Conservation (phyloP, 1,139 yeast species). For the Maudiozyma humilis region DNA sequence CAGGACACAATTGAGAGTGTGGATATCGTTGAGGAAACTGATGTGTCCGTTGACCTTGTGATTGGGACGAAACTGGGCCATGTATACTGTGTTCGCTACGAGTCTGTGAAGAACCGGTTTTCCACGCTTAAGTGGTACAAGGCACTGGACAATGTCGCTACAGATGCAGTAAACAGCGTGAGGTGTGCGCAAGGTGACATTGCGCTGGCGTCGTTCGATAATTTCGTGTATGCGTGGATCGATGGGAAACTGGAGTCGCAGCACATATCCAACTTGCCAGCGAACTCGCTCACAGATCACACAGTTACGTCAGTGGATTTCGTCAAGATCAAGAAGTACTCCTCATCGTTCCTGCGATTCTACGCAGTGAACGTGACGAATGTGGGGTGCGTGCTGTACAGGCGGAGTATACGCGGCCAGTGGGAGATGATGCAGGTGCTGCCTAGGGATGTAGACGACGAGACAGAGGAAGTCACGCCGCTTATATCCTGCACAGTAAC, state of each 20-base stretch:
- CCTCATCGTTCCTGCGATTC: slow-evolving; percentile 9
- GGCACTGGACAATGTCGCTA: neutral
- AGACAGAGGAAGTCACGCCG: slow-evolving; percentile 10
- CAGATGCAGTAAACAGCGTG: slow-evolving; percentile 9
- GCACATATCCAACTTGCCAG: neutral
- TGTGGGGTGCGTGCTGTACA: slow-evolving; percentile 18
- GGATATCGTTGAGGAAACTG: slow-evolving; percentile 12
- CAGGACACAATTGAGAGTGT: slow-evolving; percentile 14
- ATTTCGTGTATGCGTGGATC: slow-evolving; percentile 10
- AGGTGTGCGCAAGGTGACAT: slow-evolving; percentile 5
- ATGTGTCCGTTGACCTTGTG: slow-evolving; percentile 10
- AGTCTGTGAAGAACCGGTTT: slow-evolving; percentile 9
- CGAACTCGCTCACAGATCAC: neutral
- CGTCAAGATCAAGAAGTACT: slow-evolving; percentile 13
- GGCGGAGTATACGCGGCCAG: slow-evolving; percentile 15
- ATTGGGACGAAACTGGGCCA: slow-evolving; percentile 16
- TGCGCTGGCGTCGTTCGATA: slow-evolving; percentile 17
- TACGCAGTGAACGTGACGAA: slow-evolving; percentile 15
- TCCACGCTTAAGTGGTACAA: slow-evolving; percentile 2
- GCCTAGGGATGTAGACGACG: neutral
- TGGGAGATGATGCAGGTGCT: slow-evolving; percentile 16
- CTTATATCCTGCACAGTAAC: slow-evolving; percentile 15
- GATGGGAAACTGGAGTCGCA: slow-evolving; percentile 10
- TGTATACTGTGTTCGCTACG: slow-evolving; percentile 11
- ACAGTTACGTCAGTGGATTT: slow-evolving; percentile 14